Evolutionary conservation across 495 filamentous ascomycete species (phyloP), one percentile per base, ranked within the genome.

Genomic region (Penicillium alfredii): DNA sequence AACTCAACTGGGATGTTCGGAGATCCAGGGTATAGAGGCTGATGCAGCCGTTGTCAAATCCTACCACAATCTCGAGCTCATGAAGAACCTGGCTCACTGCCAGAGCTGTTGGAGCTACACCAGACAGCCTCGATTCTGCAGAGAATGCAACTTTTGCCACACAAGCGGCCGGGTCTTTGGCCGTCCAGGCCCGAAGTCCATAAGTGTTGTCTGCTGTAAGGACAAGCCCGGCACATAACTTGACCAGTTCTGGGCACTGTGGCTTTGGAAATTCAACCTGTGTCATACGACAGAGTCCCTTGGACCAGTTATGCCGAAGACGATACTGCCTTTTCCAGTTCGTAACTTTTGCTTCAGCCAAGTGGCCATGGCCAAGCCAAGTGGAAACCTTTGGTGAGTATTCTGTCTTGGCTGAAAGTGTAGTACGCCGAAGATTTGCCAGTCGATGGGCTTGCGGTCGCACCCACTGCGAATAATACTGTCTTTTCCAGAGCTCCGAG

Each of bases 321-420:
- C 82, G 88, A 60, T 89, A 98, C 47, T 92, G 84, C 34, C 73
- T 71, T 68, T 96, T 96, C 92, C 92, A 98, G 58, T 84, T 73
- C 9, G 77, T 83, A 13, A 56, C 49, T 13, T 44, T 58, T 21
- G 66, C 72, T 27, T 63, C 61, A 11, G 76, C 67, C 15, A 83
- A 58, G 40, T 73, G 68, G 37, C 73, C 66, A 40, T 79, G 86
- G 38, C 86, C 84, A n/a, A 88, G 73, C 90, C 90, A 94, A 62
- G 82, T 80, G 10, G 86, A 81, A 27, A 77, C 66, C 33, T 76
- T 78, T 4, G 83, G 85, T 0, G 83, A 81, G 45, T 87, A 88
- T 25, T 74, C 68, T 6, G 81, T 59, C 19, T 58, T 71, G 6
- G 62, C 49, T 18, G 56, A 47, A 14, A 51, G 29, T 11, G 49